Conservation (phyloP, 2,329 filamentous ascomycete genomes). For the Endoconidiophora laricicola region DNA sequence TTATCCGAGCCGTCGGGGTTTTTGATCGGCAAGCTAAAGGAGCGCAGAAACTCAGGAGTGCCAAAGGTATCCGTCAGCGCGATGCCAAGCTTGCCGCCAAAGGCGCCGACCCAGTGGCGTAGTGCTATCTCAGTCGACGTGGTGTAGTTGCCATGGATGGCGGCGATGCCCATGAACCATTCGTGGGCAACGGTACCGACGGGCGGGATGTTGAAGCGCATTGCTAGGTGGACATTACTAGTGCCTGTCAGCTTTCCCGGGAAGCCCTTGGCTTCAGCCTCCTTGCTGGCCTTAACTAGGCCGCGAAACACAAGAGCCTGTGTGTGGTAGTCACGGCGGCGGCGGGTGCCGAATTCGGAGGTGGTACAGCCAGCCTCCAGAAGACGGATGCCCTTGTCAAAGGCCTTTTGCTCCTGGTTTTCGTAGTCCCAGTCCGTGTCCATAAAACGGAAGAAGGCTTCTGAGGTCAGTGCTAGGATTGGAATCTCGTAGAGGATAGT, state of each 20-base stretch:
- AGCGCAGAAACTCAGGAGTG: conserved; percentile 70
- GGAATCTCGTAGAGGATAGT: conserved; percentile 98
- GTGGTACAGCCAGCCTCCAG: conserved; percentile 72
- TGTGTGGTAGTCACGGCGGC: conserved; percentile 84
- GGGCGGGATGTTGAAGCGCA: conserved; percentile 72
- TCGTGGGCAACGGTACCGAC: conserved; percentile 87
- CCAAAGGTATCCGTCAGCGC: conserved; percentile 95
- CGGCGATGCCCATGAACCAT: conserved; percentile 98
- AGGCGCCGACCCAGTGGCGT: conserved; percentile 78
- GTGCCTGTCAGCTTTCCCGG: conserved; percentile 68
- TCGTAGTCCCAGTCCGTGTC: conserved; percentile 84
- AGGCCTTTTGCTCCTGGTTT: conserved; percentile 72
- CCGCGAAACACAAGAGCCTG: conserved; percentile 85
- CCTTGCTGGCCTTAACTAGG: conserved; percentile 60
- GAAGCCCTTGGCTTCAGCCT: conserved; percentile 46
- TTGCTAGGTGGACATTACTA: conserved; percentile 93
- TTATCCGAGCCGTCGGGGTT: conserved; percentile 26
- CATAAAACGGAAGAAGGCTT: conserved; percentile 95
- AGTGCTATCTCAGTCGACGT: conserved; percentile 71
- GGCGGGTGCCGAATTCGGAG: conserved; percentile 84
- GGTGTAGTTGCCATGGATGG: conserved; percentile 73
- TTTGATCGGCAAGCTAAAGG: conserved; percentile 53
- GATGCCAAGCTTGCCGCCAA: conserved; percentile 70
- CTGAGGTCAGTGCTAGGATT: conserved; percentile 75
- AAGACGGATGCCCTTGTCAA: conserved; percentile 60